Conservation (phyloP, 1,139 yeast genomes). For the Candida anutae region DNA sequence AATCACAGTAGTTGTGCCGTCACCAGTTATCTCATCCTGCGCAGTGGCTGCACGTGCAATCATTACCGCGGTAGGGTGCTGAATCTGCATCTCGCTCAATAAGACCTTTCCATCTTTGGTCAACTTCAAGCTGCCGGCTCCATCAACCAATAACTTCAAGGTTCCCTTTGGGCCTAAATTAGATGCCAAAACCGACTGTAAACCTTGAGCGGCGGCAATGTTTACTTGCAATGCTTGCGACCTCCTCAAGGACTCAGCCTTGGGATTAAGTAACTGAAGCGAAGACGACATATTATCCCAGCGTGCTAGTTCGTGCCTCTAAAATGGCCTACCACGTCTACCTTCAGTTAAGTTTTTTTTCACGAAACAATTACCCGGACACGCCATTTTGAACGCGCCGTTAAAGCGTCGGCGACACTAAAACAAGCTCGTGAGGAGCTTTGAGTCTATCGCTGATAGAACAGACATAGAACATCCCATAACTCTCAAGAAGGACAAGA, state of each 20-base stretch:
- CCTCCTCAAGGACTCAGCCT: slow-evolving; percentile 92
- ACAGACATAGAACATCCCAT: too few relatives aligned
- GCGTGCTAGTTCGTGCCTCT: too few relatives aligned
- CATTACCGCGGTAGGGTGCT: slow-evolving; percentile 99
- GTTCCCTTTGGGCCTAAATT: slow-evolving; percentile 98
- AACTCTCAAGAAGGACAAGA: too few relatives aligned
- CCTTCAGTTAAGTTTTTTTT: too few relatives aligned
- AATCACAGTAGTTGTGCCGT: slow-evolving; percentile 97
- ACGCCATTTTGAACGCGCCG: too few relatives aligned
- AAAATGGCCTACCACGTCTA: too few relatives aligned
- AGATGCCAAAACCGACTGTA: slow-evolving; percentile 84
- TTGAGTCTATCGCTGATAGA: too few relatives aligned
- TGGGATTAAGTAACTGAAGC: slow-evolving; percentile 88
- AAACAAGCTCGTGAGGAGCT: too few relatives aligned
- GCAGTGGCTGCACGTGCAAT: slow-evolving; percentile 98
- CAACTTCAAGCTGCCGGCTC: slow-evolving; percentile 89
- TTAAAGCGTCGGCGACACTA: too few relatives aligned
- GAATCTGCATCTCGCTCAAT: slow-evolving; percentile 94
- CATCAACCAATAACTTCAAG: slow-evolving; percentile 91
- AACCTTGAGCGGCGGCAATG: slow-evolving; percentile 93
- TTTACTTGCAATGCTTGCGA: slow-evolving; percentile 93
- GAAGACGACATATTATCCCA: slow-evolving; percentile 41
- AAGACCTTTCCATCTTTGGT: slow-evolving; percentile 97
- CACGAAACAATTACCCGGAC: too few relatives aligned
- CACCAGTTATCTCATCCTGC: slow-evolving; percentile 98